A percentile compares a stretch with the other conserved stretches of the same genome.
Conservation (phyloP, 2,329 filamentous ascomycete genomes). For the Coleophoma crateriformis region DNA sequence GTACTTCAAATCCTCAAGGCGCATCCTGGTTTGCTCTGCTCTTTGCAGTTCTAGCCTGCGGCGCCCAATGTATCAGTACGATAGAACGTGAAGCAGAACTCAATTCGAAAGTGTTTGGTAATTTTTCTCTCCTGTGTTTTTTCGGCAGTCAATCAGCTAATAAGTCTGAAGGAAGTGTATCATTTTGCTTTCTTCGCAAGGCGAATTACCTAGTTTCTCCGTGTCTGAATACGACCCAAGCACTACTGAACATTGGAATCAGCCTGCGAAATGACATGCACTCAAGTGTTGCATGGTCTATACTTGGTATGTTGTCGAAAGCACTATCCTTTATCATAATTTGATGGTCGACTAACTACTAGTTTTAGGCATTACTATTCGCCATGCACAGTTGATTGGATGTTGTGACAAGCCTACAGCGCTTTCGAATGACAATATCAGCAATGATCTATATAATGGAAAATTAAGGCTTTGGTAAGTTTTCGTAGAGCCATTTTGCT, state of each 20-base stretch:
- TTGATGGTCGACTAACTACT: background rate
- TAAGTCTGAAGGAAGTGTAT: background rate
- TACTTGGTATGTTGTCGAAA: background rate
- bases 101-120: conserved; percentile 1
- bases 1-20: background rate
- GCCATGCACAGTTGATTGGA: conserved; percentile 2
- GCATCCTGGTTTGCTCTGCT: conserved; percentile 1
- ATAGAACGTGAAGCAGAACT: background rate
- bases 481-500: background rate
- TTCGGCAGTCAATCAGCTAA: background rate
- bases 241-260: background rate
- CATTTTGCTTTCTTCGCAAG: conserved; percentile 1
- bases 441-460: background rate
- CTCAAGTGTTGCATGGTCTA: conserved; percentile 1
- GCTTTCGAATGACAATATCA: background rate
- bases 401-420: background rate
- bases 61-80: conserved; percentile 1
- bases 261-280: conserved; percentile 2
- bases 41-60: conserved; percentile 1
- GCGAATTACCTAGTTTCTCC: conserved; percentile 1
- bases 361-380: conserved; percentile 1
- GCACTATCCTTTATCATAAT: background rate
- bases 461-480: conserved; percentile 2
- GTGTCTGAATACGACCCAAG: background rate
- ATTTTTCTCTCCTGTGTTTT: background rate